Conservation (phyloP, 1,284 basidiomycete genomes). For the Ganoderma boninense region DNA sequence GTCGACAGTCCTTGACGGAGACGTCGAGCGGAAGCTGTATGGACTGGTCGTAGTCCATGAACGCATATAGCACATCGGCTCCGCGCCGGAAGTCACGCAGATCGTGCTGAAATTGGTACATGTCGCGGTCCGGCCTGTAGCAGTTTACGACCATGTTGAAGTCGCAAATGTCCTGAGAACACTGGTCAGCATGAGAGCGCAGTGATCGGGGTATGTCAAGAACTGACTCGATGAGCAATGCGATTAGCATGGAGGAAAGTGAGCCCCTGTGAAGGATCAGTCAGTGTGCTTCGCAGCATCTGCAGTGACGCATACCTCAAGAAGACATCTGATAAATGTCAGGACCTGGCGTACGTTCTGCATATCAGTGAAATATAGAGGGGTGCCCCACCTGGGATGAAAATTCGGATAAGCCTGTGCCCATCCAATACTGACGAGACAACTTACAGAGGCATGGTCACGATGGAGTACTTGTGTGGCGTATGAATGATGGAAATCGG, state of each 20-base stretch:
- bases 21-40: conserved; percentile 11
- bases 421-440: too few species aligned
- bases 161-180: conserved; percentile 10
- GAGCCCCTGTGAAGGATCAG: conserved; percentile 4
- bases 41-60: conserved; percentile 27
- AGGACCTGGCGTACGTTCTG: not conserved
- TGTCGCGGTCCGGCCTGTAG: conserved; percentile 5
- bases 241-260: conserved; percentile 14
- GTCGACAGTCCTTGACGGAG: conserved; percentile 15
- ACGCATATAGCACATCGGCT: conserved; percentile 4
- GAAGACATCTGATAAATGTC: conserved; percentile 3
- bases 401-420: too few species aligned
- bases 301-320: not conserved
- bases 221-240: conserved; percentile 15
- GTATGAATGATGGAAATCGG: too few species aligned
- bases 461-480: too few species aligned
- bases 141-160: conserved; percentile 11
- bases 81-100: conserved; percentile 11
- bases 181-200: too few species aligned
- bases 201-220: too few species aligned
- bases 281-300: too few species aligned
- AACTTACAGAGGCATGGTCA: too few species aligned
- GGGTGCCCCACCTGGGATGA: conserved; percentile 6
- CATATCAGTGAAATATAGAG: not conserved
- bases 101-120: not conserved